Conservation (phyloP, 164 flowering plant genomes). For the Platanus orientalis region DNA sequence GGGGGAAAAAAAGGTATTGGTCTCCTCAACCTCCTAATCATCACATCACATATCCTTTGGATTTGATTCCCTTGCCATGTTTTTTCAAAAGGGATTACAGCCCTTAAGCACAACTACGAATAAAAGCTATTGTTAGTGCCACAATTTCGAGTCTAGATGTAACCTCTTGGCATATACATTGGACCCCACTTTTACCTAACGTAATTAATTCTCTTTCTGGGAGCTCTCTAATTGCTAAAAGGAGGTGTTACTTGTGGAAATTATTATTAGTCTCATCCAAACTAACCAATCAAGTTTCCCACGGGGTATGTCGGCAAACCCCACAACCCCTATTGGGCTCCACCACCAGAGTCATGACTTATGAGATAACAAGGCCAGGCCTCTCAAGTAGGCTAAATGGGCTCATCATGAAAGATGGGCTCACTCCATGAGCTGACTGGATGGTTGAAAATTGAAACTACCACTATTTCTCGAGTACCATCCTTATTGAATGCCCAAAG, state of each 20-base stretch:
- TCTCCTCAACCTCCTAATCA: background rate
- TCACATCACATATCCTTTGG: conserved; percentile 6
- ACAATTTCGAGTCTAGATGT: background rate
- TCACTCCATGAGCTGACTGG: background rate
- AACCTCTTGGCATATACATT: background rate
- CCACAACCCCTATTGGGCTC: background rate
- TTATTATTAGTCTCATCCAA: background rate
- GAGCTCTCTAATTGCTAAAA: no score
- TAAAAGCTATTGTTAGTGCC: background rate
- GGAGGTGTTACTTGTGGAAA: no score
- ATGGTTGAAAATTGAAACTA: background rate
- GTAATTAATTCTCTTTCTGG: background rate
- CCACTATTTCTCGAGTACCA: no score
- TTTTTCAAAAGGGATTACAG: background rate
- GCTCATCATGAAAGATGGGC: background rate
- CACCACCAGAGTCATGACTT: background rate
- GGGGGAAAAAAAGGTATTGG: background rate
- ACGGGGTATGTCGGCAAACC: background rate
- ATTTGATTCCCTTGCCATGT: conserved; percentile 2
- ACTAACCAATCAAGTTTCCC: background rate
- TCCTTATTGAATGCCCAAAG: no score
- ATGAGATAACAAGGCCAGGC: background rate
- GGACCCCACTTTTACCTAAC: conserved; percentile 14
- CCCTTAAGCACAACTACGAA: background rate
- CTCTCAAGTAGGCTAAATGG: background rate